Evolutionary conservation across 768 basidiomycete genomes (phyloP), one percentile per base, ranked within the genome.

Genomic region (Mycena belliarum): DNA sequence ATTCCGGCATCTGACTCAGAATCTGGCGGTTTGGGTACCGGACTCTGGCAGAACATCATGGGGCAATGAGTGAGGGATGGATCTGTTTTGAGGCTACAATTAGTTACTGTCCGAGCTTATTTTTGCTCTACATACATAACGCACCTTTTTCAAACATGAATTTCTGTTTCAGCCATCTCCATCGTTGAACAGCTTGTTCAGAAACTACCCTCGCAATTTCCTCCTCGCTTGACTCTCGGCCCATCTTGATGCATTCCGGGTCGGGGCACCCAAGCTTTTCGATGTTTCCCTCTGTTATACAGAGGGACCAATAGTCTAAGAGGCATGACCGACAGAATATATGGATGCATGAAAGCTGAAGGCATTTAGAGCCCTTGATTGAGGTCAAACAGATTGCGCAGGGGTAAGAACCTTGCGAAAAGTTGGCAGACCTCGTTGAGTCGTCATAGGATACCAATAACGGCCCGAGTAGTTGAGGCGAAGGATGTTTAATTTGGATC

Each of bases 241-340:
- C 73, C 7, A 70, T 70, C 66, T 91, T 93, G n/a, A 89, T 83
- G 65, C 94, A 97, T 33, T 76, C 77, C 1, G 86, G 84, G 65
- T 92, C 87, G 1, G 94, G 90, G 68, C 94, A 97, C 0, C 87
- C 82, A 2, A 97, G 93, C 20, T 79, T 78, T 28, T 77, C 80
- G 15, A 93, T 75, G 56, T 89, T 86, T 8, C 94, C 94, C 68
- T 95, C 93, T 46, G 73, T 75, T 51, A 97, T 89, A 63, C 87
- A 89, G 48, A 93, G 69, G 42, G 80, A 79, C 93, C 93, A 97
- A 68, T 90, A 95, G 49, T 89, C 87, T 50, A 78, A 77, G 25
- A 96, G 70, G 67, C 94, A 96, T 9, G 80, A 70, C n/a, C 84
- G 82, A 69, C 94, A 96, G 69, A 94, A 95, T 14, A 94, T 81